phyloP scores from a whole-genome alignment of 1,139 yeast genomes.

The Sugiyamaella grinbergsii region DNA sequence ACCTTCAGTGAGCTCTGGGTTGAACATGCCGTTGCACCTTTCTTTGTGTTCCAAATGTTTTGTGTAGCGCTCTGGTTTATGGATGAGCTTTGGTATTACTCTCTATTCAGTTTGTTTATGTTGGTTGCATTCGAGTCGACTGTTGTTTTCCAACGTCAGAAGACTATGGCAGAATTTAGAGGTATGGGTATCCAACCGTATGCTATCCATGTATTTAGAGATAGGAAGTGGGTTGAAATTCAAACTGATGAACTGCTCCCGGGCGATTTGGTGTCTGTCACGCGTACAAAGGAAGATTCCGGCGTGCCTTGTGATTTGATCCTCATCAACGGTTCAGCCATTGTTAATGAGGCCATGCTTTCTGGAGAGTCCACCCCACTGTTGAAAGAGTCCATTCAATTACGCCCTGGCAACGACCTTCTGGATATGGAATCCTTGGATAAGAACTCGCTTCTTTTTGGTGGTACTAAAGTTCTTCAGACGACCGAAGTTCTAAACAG shows the following conservation, averaged over 20 bases:
- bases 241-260: conserved; percentile 81
- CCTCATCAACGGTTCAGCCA: conserved; percentile 82
- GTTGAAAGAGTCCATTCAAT: conserved; percentile 83
- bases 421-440: conserved; percentile 81
- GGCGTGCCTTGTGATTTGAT: conserved; percentile 97
- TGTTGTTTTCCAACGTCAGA: conserved; percentile 87
- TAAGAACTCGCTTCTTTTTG: conserved; percentile 85
- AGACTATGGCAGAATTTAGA: conserved; percentile 92
- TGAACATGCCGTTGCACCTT: conserved; percentile 98
- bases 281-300: conserved; percentile 85
- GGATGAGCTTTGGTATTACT: conserved; percentile 97
- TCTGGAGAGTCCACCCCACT: conserved; percentile 98
- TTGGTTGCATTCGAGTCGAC: conserved; percentile 91
- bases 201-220: conserved; percentile 70
- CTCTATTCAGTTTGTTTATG: conserved; percentile 89
- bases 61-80: conserved; percentile 95
- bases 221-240: conserved; percentile 66
- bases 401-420: conserved; percentile 71
- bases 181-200: conserved; percentile 98
- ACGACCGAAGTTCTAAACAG: conserved; percentile 69
- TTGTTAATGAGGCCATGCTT: conserved; percentile 96
- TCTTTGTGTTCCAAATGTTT: conserved; percentile 93
- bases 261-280: conserved; percentile 85
- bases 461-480: conserved; percentile 96
- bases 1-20: conserved; percentile 86